Evolutionary conservation across 2,329 filamentous ascomycete genomes (phyloP).

Genomic region (Fonsecaea erecta): DNA sequence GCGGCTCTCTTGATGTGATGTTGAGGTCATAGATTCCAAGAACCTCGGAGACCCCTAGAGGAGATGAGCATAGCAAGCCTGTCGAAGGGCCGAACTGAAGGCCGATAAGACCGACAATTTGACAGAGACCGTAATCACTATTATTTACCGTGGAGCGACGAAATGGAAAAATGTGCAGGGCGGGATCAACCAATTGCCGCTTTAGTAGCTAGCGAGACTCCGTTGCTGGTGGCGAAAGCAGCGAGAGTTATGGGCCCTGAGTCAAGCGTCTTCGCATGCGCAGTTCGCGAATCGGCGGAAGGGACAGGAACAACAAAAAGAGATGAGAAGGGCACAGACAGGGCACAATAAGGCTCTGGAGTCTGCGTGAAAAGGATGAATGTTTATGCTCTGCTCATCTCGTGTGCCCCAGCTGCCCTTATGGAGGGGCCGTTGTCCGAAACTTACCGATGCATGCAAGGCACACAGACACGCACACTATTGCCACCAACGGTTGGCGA

Average conservation of each 20-base stretch:
- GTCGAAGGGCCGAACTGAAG: not conserved
- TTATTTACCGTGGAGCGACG: not conserved
- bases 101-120: not conserved
- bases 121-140: not conserved
- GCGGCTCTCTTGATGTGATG: not conserved
- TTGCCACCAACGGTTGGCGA: not conserved
- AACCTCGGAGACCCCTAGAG: not conserved
- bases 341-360: not conserved
- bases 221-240: not conserved
- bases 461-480: not conserved
- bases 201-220: not conserved
- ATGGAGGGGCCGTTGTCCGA: not conserved
- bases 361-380: not conserved
- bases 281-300: conserved; percentile 10
- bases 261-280: not conserved
- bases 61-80: not conserved
- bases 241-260: not conserved
- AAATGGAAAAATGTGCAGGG: not conserved
- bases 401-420: no score
- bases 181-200: not conserved
- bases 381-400: not conserved
- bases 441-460: not conserved
- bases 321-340: conserved; percentile 1
- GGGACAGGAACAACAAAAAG: not conserved
- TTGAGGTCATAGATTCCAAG: not conserved